Evolutionary conservation across 345 rosid species (phyloP).

Genomic region (Clarkia xantiana): DNA sequence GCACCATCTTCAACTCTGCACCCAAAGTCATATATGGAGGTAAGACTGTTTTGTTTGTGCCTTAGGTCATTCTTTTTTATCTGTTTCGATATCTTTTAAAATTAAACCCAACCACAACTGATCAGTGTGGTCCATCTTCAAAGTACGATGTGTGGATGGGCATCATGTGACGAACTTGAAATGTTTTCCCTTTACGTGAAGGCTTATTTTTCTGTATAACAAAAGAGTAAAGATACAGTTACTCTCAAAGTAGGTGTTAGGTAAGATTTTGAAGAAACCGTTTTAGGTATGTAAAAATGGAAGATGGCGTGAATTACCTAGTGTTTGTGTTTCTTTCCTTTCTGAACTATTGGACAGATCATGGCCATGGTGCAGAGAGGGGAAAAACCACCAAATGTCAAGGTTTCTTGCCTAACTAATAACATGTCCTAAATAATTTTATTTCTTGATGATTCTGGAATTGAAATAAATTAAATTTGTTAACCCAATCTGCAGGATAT

Average conservation of each 20-base stretch:
- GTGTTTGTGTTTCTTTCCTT: not conserved
- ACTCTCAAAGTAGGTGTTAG: too few relatives aligned
- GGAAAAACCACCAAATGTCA: constrained; percentile 84
- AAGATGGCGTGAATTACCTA: too few relatives aligned
- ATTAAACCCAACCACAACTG: too few relatives aligned
- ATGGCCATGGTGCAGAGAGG: constrained; percentile 93
- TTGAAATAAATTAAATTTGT: constrained; percentile 11
- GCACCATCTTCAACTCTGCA: constrained; percentile 59
- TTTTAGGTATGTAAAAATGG: too few relatives aligned
- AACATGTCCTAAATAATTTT: not conserved
- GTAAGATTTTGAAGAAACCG: not conserved
- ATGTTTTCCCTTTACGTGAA: too few relatives aligned
- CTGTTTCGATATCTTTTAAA: too few relatives aligned
- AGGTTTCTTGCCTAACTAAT: constrained; percentile 25
- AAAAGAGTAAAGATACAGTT: too few relatives aligned
- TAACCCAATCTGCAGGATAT: constrained; percentile 46
- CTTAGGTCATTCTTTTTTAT: too few relatives aligned
- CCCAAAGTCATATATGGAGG: constrained; percentile 94
- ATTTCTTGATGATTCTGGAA: constrained; percentile 8
- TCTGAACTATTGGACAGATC: constrained; percentile 33
- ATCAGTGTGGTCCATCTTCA: too few relatives aligned
- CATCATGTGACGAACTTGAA: too few relatives aligned
- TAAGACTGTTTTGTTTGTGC: constrained; percentile 7
- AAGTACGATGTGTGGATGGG: too few relatives aligned
- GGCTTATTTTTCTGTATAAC: too few relatives aligned